Evolutionary conservation across 352 stramenopile genomes (phyloP).

Genomic region (Phytophthora foliorum): DNA sequence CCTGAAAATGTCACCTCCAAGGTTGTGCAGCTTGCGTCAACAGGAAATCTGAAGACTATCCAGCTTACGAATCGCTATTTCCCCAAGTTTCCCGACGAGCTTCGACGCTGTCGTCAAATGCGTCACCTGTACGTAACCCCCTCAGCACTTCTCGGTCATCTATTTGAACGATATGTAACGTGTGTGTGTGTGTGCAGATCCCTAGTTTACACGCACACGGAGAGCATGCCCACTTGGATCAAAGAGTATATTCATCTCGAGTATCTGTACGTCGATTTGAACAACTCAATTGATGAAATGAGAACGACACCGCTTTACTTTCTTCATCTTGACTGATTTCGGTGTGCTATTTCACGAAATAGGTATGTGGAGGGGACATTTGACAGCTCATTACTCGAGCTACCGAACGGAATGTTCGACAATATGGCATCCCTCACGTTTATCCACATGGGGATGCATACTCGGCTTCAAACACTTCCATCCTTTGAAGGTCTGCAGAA

Average conservation of each 20-base stretch:
- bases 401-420: constrained; percentile 37
- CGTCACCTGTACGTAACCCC: not conserved
- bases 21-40: constrained; percentile 20
- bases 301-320: not conserved
- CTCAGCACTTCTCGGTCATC: not conserved
- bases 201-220: constrained; percentile 42
- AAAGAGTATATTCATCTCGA: constrained; percentile 41
- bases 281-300: not conserved
- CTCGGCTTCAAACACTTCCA: constrained; percentile 14
- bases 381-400: not conserved
- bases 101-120: constrained; percentile 9
- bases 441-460: constrained; percentile 30
- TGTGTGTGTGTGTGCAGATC: constrained; percentile 24
- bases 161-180: not conserved
- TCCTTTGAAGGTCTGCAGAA: constrained; percentile 30
- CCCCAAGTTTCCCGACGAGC: constrained; percentile 25
- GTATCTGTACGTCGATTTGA: constrained; percentile 30
- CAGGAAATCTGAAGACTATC: constrained; percentile 32
- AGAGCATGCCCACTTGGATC: constrained; percentile 32
- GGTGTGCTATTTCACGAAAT: not conserved
- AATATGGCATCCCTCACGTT: constrained; percentile 43
- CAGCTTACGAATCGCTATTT: constrained; percentile 40
- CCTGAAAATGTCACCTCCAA: constrained; percentile 26
- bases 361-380: constrained; percentile 21
- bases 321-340: not conserved